Percentiles rank a stretch among this genome's conserved stretches.
These are phyloP conservation scores for Marasmius fiardii DNA, from an alignment of 1,284 basidiomycete species.

Conservation along the genomic window DNA sequence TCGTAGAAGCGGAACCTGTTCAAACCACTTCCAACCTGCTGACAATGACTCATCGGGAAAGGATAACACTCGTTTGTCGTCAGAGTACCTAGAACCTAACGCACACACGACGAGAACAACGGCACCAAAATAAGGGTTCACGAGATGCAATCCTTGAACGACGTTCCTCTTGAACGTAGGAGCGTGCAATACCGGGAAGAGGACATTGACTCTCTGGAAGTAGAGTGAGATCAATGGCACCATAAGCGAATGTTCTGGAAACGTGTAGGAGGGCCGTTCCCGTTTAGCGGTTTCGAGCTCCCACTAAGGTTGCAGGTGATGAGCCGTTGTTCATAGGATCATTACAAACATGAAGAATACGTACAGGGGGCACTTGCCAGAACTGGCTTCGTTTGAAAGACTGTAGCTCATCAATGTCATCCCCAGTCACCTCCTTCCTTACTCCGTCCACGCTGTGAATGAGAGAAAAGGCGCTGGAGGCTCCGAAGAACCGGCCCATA, in stretches of 20 bases:
- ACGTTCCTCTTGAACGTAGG: conserved; percentile 7
- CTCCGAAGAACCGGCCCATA: not conserved
- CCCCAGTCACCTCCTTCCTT: not conserved
- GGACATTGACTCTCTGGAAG: not conserved
- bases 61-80: not conserved
- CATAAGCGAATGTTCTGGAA: not conserved
- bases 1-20: not conserved
- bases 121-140: conserved; percentile 4
- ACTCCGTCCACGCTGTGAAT: not conserved
- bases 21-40: not conserved
- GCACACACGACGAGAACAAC: conserved; percentile 10
- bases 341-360: not conserved
- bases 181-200: conserved; percentile 5
- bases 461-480: not conserved
- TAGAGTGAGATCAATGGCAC: not conserved
- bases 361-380: not conserved
- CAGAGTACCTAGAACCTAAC: not conserved
- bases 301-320: not conserved
- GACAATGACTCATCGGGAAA: not conserved
- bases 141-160: not conserved
- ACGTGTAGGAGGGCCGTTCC: not conserved
- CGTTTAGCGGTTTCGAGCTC: not conserved
- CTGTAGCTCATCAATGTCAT: not conserved
- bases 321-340: too few species aligned
- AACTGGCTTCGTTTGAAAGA: not conserved